Evolutionary conservation across 257 asterid genomes (phyloP), one percentile per base, ranked within the genome.

Genomic region (Leonotis leonurus): DNA sequence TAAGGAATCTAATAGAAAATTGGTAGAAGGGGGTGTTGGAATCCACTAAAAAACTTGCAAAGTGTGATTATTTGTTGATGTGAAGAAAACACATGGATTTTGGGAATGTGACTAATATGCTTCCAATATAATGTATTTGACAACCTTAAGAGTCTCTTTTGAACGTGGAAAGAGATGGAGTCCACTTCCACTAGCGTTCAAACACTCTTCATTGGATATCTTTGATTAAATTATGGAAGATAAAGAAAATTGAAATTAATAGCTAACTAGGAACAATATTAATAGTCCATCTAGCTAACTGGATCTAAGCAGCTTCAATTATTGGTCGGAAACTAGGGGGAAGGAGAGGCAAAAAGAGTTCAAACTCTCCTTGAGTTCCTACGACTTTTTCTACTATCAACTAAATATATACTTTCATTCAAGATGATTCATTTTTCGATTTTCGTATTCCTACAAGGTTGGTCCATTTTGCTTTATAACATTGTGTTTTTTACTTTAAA

Each of bases 11-110:
- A 56, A 21, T 46, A 39, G 2, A 62, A 58, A 71, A 56, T 7
- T 56, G 85, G 80, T 81, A 77, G 86, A 85, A 70, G 60, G 83
- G 29, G 82, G 87, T 66, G 90, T 78, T 83, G 94, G 87, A 85
- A 78, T 75, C 90, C 94, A 85, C 94, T 80, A 39, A 73, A 60
- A 52, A 61, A 9, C 52, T 53, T 65, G 70, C 46, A 25, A n/a
- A 65, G 5, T 40, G 52, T 54, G 56, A 35, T n/a, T 56, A 3
- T 67, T 62, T 67, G 44, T 70, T 70, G 75, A 77, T 79, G 79
- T 71, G 79, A 75, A 70, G 70, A 73, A 70, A 71, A 80, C 66
- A 74, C 78, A 76, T 82, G 80, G 83, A 64, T 41, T 51, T 74
- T 36, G 70, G 65, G 67, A 71, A 81, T 71, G 75, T 82, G 78